These are phyloP conservation scores for Apiospora koreana DNA, from an alignment of 2,329 filamentous ascomycete genomes.

Conservation along the genomic window DNA sequence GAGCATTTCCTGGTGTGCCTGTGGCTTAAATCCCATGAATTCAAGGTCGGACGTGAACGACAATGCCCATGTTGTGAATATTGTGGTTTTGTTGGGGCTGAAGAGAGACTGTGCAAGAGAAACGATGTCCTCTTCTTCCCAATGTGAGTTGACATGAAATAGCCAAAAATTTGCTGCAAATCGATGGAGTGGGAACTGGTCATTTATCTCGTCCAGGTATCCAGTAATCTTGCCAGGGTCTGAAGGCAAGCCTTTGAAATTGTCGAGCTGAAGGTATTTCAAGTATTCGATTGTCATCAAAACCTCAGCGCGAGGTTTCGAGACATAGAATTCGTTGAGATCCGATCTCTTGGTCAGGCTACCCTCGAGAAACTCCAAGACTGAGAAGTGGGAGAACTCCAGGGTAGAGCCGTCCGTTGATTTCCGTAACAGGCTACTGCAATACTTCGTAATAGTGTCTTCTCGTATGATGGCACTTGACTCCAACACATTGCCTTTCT, in stretches of 20 bases:
- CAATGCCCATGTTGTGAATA: not conserved
- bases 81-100: not conserved
- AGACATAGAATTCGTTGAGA: constrained; percentile 17
- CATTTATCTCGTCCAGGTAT: not conserved
- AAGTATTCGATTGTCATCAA: constrained; percentile 14
- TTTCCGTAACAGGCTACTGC: constrained; percentile 21
- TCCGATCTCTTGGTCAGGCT: constrained; percentile 8
- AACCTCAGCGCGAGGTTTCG: not conserved
- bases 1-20: not conserved
- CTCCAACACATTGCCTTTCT: not conserved
- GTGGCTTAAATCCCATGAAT: not conserved
- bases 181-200: not conserved
- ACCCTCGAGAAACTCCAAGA: constrained; percentile 20
- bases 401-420: constrained; percentile 15
- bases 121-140: not conserved
- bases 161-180: not conserved
- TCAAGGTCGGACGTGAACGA: too few relatives aligned
- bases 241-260: constrained; percentile 13
- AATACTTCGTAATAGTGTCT: constrained; percentile 12
- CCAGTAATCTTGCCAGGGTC: too few relatives aligned
- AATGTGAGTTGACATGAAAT: not conserved
- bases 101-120: not conserved
- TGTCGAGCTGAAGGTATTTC: constrained; percentile 19
- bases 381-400: constrained; percentile 24
- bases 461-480: constrained; percentile 12